Base-by-base conservation (phyloP, 116 monocot genomes). In the Iris pallida region DNA sequence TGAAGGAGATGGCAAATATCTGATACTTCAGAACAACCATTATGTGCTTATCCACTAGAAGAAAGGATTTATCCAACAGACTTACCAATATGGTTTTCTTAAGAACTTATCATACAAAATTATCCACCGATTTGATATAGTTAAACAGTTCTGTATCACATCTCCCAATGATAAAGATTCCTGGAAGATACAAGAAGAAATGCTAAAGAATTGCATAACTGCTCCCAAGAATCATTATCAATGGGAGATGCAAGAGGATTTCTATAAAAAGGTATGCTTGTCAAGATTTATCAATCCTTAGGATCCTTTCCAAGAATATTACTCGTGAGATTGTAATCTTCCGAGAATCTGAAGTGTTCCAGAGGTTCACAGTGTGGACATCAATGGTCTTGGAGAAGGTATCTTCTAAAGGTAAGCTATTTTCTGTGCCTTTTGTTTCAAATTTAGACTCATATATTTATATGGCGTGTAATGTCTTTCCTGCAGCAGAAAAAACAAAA, bases 1-100 rank as follows among this genome's bases (percentile, higher is more conserved):
- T n/a, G 97, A 97, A 59, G 97, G 92, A 11, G 97, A 92, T 61
- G 97, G 92, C 73, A 97, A 97, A 62, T 97, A 97, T 79, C 83
- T 97, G 14, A 90, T 97, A 97, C 97, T 71, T 80, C 97, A 68
- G 97, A 97, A 64, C 97, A 97, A 47, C 97, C 97, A 53, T 76
- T 97, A 44, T 97, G 97, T 76, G 89, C 97, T 45, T 97, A 90
- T 75, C 92, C 89, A 80, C 70, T 97, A 18, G 80, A 86, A 46
- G 90, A 92, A 53, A 62, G 92, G 13, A 75, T 97, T 46, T 89
- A 92, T 72, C 93, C 92, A 6, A n/a, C 77, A 11, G 82, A 81
- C 11, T 60, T 97, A 14, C 97, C 97, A 53, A 65, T 87, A 67
- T 75, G 87, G 97, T 92, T 57, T 30, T 10, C 53, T 47, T 41